Evolutionary conservation across 1,284 basidiomycete genomes (phyloP), one percentile per base, ranked within the genome.

Genomic region (Ceratobasidium sp.): DNA sequence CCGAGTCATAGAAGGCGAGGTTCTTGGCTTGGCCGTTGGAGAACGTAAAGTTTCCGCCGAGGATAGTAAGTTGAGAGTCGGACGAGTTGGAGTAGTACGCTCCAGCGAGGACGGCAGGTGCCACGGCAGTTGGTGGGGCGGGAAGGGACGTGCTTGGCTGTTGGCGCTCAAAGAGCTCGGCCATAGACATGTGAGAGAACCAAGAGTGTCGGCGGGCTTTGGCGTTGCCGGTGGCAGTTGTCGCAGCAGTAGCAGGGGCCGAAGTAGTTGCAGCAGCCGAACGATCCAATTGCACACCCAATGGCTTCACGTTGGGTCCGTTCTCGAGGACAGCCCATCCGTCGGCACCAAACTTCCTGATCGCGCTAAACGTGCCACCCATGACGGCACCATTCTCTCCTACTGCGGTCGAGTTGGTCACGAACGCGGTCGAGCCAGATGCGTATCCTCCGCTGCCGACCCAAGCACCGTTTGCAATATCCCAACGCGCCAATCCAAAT

Each of bases 1-100:
- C 75, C 7, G 85, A 79, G 76, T 93, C 83, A 77, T 96, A 97
- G 54, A 95, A 80, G 0, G 87, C 93, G 35, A 98, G 77, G 56
- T 85, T 89, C 72, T 82, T 81, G 29, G 83, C 79, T 7, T 82
- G 81, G 17, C 79, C 77, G 32, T 74, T 58, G 2, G 82, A 75
- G 74, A 89, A 90, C 2, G 89, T 87, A 77, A 97, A 98, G 79
- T 96, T 95, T 55, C 96, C 96, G 42, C 94, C 96, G 57, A 98
- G 82, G 72, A 98, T 86, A 42, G 86, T 87, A 52, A 93, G 79
- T 71, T 91, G 84, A 2, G 83, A 83, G 4, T 86, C 86, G 0
- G 88, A 86, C 43, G 82, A 83, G 75, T 97, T 97, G 17, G 87
- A 90, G 92, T 93, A 98, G 81, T 96, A 98, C 1, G 87, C 86